Base-by-base conservation (phyloP, 139 green algal species). In the Volvox africanus region DNA sequence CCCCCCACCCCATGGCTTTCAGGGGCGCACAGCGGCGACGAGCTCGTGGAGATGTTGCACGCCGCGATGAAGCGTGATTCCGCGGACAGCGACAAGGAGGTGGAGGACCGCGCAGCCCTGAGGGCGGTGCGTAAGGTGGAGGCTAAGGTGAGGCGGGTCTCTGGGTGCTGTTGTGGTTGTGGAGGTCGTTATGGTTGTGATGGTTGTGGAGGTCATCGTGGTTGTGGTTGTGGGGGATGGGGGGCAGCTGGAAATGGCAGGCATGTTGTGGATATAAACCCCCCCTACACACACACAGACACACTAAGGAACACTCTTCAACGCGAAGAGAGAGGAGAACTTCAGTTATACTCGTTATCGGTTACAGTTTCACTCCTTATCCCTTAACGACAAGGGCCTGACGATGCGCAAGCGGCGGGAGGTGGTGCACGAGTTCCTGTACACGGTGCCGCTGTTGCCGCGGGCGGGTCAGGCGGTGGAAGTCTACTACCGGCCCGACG, bases 341-440 rank as follows among this genome's bases (percentile, higher is more conserved):
- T n/a, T n/a, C n/a, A n/a, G n/a, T n/a, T n/a, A n/a, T n/a, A n/a
- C n/a, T n/a, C 62, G 62, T 69, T 69, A 19, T 19, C 62, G 62
- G 17, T 69, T 69, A 26, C 68, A 22, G 30, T 32, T 77, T 26
- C 68, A 77, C 30, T 16, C 35, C 77, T 13, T 33, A 24, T 2
- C 36, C 36, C 36, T 30, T 30, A 61, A 0, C 78, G 9, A 44
- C 55, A 93, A 96, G 93, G 96, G 94, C 5, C 84, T 88, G 61
- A 95, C 95, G 19, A 62, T 92, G 44, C 88, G 92, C 21, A 93
- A 91, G 61, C 94, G 96, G 19, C 93, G 96, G 26, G 95, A 96
- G 80, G 62, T 94, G 33, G 94, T 97, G 88, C 88, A 95, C 67
- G 92, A 97, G 91, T 96, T 98, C 75, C 91, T 99, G 75, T 98